phyloP scores from a whole-genome alignment of 805 yeast genomes.

The Candida dajiaensis region DNA sequence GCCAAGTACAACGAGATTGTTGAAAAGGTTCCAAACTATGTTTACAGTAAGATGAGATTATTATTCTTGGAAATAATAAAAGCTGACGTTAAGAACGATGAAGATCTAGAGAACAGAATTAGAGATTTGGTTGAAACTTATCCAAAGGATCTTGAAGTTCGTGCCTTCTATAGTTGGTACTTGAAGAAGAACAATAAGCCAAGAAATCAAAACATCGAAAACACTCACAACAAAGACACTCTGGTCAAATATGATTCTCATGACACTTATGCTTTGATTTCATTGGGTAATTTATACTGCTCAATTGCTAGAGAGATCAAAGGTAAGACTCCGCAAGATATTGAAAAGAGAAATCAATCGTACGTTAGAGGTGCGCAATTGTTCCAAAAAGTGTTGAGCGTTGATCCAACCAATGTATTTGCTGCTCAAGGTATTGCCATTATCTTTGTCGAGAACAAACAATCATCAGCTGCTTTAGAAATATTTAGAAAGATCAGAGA shows the following conservation, averaged over 20 bases:
- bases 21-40: constrained; percentile 57
- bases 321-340: constrained; percentile 37
- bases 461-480: constrained; percentile 71
- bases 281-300: constrained; percentile 84
- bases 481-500: constrained; percentile 86
- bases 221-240: constrained; percentile 79
- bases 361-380: constrained; percentile 89
- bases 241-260: constrained; percentile 77
- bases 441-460: constrained; percentile 79
- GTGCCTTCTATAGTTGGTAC: constrained; percentile 93
- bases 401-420: constrained; percentile 81
- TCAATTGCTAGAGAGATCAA: constrained; percentile 74
- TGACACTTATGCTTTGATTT: constrained; percentile 83
- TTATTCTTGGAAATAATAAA: constrained; percentile 54
- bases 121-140: constrained; percentile 46
- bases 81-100: constrained; percentile 32
- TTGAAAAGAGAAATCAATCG: constrained; percentile 61
- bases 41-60: constrained; percentile 69
- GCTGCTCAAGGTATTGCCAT: constrained; percentile 99
- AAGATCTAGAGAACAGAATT: constrained; percentile 44
- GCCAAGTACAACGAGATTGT: constrained; percentile 50
- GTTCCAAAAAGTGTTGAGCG: constrained; percentile 77
- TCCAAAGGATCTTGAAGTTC: constrained; percentile 66
- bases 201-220: constrained; percentile 50
- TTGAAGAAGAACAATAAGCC: constrained; percentile 49